Evolutionary conservation across 768 basidiomycete genomes (phyloP).

Genomic region (Podaxis sp.): DNA sequence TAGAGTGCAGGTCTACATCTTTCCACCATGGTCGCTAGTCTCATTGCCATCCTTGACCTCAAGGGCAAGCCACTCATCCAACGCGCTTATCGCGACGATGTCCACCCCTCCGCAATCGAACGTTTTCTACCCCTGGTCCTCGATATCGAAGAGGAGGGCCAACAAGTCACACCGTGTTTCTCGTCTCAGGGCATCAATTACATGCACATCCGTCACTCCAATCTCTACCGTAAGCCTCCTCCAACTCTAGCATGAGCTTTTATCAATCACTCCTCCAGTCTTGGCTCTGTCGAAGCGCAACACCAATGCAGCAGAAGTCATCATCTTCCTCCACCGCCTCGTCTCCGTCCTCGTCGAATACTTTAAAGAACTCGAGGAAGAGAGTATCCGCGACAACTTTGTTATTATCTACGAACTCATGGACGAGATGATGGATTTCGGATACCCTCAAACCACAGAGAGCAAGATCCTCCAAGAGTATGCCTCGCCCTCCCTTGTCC

Average conservation of each 20-base stretch:
- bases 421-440: constrained; percentile 99
- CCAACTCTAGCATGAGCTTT: too few species aligned
- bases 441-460: constrained; percentile 98
- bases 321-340: constrained; percentile 94
- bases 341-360: constrained; percentile 94
- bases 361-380: constrained; percentile 99
- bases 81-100: constrained; percentile 94
- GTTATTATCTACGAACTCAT: constrained; percentile 98
- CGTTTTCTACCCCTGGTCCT: constrained; percentile 91
- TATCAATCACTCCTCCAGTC: constrained; percentile 46
- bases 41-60: constrained; percentile 95
- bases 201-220: constrained; percentile 98
- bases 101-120: constrained; percentile 85
- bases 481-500: constrained; percentile 25
- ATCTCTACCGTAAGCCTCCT: constrained; percentile 80
- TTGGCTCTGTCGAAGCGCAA: constrained; percentile 96
- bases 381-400: constrained; percentile 98
- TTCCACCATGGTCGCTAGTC: constrained; percentile 44
- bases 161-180: constrained; percentile 96
- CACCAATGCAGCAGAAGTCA: constrained; percentile 92
- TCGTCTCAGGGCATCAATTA: constrained; percentile 95
- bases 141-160: constrained; percentile 96
- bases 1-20: neutral
- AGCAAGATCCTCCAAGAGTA: constrained; percentile 98
- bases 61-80: constrained; percentile 99